These are phyloP conservation scores for Tephrocybe sp. DNA, from an alignment of 768 basidiomycete genomes.

Conservation along the genomic window DNA sequence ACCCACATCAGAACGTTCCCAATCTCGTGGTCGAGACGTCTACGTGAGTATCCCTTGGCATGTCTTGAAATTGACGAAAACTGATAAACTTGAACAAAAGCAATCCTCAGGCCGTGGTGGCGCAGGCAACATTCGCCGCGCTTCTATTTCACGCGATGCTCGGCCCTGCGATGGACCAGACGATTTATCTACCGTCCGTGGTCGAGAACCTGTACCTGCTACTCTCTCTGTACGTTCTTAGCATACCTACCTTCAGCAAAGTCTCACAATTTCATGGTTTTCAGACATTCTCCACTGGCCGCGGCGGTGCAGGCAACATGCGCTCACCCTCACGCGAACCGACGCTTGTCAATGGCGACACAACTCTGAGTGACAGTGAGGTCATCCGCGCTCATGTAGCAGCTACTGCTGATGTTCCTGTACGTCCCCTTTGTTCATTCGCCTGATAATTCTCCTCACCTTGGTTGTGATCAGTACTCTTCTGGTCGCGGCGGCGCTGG, in stretches of 20 bases:
- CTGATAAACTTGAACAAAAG: conserved; percentile 20
- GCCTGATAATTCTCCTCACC: not conserved
- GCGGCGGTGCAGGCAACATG: conserved; percentile 90
- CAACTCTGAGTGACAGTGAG: conserved; percentile 27
- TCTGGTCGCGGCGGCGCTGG: conserved; percentile 66
- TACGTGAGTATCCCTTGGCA: conserved; percentile 38
- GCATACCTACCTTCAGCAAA: not conserved
- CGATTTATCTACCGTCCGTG: conserved; percentile 54
- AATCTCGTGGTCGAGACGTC: conserved; percentile 58
- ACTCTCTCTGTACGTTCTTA: conserved; percentile 34
- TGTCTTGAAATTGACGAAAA: conserved; percentile 1
- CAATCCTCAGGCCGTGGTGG: conserved; percentile 69
- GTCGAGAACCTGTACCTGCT: conserved; percentile 49
- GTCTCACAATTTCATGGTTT: not conserved
- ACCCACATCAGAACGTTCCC: conserved; percentile 38
- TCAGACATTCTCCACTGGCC: conserved; percentile 59
- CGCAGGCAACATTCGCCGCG: conserved; percentile 62
- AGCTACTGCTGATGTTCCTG: conserved; percentile 28
- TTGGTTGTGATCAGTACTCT: conserved; percentile 38
- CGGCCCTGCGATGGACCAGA: conserved; percentile 42
- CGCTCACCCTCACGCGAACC: conserved; percentile 69
- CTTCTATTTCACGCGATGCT: conserved; percentile 46
- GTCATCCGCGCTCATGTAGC: conserved; percentile 34
- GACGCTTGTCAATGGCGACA: conserved; percentile 20
- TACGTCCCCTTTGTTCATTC: conserved; percentile 22